Base-by-base conservation (phyloP, 73 alveolate species). In the Symbiodinium natans region DNA sequence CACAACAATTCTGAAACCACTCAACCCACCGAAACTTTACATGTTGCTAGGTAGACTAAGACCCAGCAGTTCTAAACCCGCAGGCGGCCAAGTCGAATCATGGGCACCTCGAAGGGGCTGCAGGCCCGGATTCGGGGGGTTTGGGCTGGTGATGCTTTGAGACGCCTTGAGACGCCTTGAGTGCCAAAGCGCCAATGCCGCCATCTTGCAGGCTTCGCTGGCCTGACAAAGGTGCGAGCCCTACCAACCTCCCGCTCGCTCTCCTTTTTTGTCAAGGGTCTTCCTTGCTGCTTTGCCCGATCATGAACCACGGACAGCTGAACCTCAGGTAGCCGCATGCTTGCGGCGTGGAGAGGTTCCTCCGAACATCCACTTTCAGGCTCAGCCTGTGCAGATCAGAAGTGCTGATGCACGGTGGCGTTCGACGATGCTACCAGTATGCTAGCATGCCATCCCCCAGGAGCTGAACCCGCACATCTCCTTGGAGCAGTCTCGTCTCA, bases 51-150 rank as follows among this genome's bases (percentile, higher is more conserved):
- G 59, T 46, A 46, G 59, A 6, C 77, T 0, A 52, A 52, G 68
- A 21, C 21, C 29, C 68, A 52, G 68, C 13, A 52, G 17, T 52
- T 52, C n/a, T 27, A 6, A 52, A 52, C n/a, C n/a, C n/a, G n/a
- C 5, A 75, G 90, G 98, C 98, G 9, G 98, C 84, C 33, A 92
- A 92, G 68, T 92, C 98, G 43, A 92, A 92, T 38, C 98, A 92
- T 46, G 98, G 98, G 29, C 98, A 92, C 92, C 71, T 92, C 68
- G 98, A 92, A 63, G 98, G 98, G 11, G 98, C 98, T 17, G 98
- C 98, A 75, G 98, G 98, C 59, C n/a, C n/a, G n/a, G n/a, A n/a
- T 54, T 54, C 74, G 74, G 29, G 21, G 74, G 74, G 29, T 54
- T 54, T 11, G 29, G 11, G n/a, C n/a, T n/a, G n/a, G n/a, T n/a